These are phyloP conservation scores for Fusarium acutatum DNA, from an alignment of 2,329 filamentous ascomycete genomes.

Conservation along the genomic window DNA sequence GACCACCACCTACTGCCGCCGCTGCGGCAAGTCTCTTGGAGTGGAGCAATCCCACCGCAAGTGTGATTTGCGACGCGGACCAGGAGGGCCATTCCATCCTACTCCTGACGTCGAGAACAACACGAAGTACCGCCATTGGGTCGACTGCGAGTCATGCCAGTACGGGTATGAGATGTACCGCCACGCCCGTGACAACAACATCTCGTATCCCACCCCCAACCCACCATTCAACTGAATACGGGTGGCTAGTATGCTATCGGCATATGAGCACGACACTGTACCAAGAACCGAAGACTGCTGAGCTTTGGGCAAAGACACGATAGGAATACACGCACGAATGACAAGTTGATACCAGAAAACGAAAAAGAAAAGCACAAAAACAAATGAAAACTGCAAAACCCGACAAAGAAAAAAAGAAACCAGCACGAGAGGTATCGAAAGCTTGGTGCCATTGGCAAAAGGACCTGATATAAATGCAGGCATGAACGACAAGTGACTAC, in stretches of 20 bases:
- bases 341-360: not conserved
- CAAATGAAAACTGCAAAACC: not conserved
- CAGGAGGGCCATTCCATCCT: too few species aligned
- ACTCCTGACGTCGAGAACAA: too few species aligned
- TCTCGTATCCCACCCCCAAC: fast-evolving
- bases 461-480: too few species aligned
- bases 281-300: not conserved
- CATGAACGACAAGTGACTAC: not conserved
- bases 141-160: fast-evolving
- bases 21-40: not conserved
- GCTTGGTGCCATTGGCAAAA: too few species aligned
- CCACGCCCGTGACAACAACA: not conserved
- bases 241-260: not conserved
- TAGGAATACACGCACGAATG: not conserved
- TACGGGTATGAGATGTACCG: not conserved
- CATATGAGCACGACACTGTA: not conserved
- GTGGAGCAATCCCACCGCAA: too few species aligned
- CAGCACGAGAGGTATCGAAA: too few species aligned
- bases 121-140: too few species aligned
- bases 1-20: not conserved
- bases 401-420: not conserved
- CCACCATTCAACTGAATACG: not conserved
- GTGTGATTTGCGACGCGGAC: too few species aligned
- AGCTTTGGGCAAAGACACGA: not conserved
- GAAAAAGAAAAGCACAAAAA: not conserved